Conservation (phyloP, 2,329 filamentous ascomycete genomes). For the Furcasterigmium sp. region DNA sequence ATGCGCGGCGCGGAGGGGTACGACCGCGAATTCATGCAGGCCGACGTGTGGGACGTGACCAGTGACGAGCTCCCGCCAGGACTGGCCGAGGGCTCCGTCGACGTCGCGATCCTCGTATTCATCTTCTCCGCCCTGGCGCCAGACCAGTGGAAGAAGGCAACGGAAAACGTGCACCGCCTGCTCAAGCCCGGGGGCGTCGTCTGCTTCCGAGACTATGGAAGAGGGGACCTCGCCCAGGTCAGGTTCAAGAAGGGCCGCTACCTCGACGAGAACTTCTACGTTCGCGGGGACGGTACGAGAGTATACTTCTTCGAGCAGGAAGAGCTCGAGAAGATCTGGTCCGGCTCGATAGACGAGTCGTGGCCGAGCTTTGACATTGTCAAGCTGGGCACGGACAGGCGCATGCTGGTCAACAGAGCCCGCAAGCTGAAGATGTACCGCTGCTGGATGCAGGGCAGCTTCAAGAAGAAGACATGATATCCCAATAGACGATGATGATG, state of each 20-base stretch:
- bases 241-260: slow-evolving; percentile 94
- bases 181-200: slow-evolving; percentile 92
- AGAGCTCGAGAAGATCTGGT: slow-evolving; percentile 78
- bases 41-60: slow-evolving; percentile 92
- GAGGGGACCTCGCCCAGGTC: slow-evolving; percentile 93
- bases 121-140: slow-evolving; percentile 92
- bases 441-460: slow-evolving; percentile 88
- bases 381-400: slow-evolving; percentile 77
- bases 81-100: slow-evolving; percentile 72
- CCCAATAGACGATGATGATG: background rate
- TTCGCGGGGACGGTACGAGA: slow-evolving; percentile 87
- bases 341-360: slow-evolving; percentile 29
- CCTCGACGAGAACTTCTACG: slow-evolving; percentile 95
- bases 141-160: slow-evolving; percentile 74
- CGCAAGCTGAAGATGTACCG: slow-evolving; percentile 95
- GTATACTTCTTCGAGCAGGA: slow-evolving; percentile 96
- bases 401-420: slow-evolving; percentile 87
- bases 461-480: slow-evolving; percentile 52
- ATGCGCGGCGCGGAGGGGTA: slow-evolving; percentile 80
- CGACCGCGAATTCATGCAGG: slow-evolving; percentile 65
- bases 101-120: slow-evolving; percentile 92
- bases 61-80: slow-evolving; percentile 69
- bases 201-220: slow-evolving; percentile 93
- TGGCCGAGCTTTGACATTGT: slow-evolving; percentile 60
- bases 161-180: slow-evolving; percentile 74